Conservation (phyloP, 2,329 filamentous ascomycete species). For the Teratosphaeria destructans region DNA sequence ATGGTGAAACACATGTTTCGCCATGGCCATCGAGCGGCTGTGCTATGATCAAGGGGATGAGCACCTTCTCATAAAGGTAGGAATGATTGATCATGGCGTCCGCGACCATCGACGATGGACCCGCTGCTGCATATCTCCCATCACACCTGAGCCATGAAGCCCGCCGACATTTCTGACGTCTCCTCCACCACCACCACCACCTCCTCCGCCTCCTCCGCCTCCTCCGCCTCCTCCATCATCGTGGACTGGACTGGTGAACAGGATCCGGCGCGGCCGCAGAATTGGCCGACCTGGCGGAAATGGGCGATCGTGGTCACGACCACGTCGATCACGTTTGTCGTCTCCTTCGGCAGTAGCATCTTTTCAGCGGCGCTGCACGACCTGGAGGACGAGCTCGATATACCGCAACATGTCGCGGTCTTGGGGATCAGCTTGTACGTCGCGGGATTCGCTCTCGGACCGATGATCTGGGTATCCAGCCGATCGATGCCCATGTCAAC, state of each 20-base stretch:
- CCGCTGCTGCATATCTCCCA: too few relatives aligned
- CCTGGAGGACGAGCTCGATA: slow-evolving; percentile 33
- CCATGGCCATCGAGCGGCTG: too few relatives aligned
- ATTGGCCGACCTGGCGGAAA: background rate
- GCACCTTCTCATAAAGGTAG: too few relatives aligned
- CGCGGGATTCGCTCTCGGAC: slow-evolving; percentile 21
- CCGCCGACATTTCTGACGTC: background rate
- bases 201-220: too few relatives aligned
- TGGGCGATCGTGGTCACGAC: background rate
- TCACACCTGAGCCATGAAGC: too few relatives aligned
- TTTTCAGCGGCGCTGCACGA: slow-evolving; percentile 33
- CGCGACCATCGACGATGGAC: too few relatives aligned
- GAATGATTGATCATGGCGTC: too few relatives aligned
- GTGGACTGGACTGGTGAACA: background rate
- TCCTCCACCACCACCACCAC: too few relatives aligned
- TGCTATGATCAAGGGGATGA: too few relatives aligned
- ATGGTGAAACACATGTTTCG: too few relatives aligned
- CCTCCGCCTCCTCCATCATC: background rate
- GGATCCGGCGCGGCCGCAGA: background rate
- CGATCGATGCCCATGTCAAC: background rate
- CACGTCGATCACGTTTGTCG: slow-evolving; percentile 12
- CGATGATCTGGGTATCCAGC: slow-evolving; percentile 17
- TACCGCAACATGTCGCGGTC: slow-evolving; percentile 39
- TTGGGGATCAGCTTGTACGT: slow-evolving; percentile 42
- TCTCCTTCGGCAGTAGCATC: slow-evolving; percentile 40